Evolutionary conservation across 495 filamentous ascomycete species (phyloP), one percentile per base, ranked within the genome.

Genomic region (Trichoderma erinaceum): DNA sequence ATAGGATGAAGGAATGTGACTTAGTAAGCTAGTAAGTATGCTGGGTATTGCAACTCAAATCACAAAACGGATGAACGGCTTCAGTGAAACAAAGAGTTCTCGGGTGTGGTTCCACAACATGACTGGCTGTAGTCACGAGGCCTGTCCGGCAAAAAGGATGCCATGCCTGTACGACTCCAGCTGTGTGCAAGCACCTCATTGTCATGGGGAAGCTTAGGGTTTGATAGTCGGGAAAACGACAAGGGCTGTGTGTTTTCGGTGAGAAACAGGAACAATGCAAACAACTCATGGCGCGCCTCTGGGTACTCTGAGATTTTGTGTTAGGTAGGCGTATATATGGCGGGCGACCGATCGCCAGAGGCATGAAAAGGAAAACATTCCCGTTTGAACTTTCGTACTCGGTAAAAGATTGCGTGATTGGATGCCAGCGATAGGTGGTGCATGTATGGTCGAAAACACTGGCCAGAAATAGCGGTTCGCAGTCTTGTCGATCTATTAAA

Each of bases 191-290:
- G 35, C 7, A 38, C 35, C 35, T 38, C 35, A 29, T 27, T 0
- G n/a, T 61, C 23, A 61, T 61, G 56, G 56, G 56, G 56, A 32
- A 61, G 56, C 3, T 25, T 16, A 61, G 56, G 56, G 56, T 61
- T 61, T 61, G 56, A 61, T 61, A 61, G 56, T 25, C 56, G 25
- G 56, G 16, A 32, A 10, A 4, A 61, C 27, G 16, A 61, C 56
- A 4, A 32, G 56, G 56, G 56, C 8, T 61, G 23, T 32, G 56
- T 32, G 56, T 21, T 27, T 32, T 61, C 25, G 56, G 56, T 61
- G 56, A 61, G 56, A 25, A 61, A 15, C 25, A 61, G n/a, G 13
- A 18, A 29, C 56, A 32, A 61, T 1, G 23, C 18, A 21, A 52
- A 52, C 18, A 21, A 52, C 6, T 21, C 56, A 61, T 5, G 56